Evolutionary conservation across 805 yeast species (phyloP), one percentile per base, ranked within the genome.

Genomic region (Saccharomycopsis fermentans): DNA sequence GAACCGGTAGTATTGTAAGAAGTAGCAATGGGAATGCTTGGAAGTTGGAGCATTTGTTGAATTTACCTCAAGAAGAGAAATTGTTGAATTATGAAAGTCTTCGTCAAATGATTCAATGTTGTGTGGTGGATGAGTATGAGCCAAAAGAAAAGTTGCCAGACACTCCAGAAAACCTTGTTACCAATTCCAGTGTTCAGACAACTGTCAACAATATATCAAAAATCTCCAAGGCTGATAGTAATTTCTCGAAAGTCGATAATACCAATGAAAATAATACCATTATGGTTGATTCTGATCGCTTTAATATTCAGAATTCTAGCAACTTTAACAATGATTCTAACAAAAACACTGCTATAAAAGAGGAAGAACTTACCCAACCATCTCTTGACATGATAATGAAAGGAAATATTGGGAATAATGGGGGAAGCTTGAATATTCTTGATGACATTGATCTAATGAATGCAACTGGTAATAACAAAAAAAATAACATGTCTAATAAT

Each of bases 71-170:
- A 12, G 81, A 77, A 63, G 72, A 71, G 51, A 76, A 74, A 59
- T 71, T 69, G 55, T 68, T 73, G 40, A 68, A 74, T 50, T 83
- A 82, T 63, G 72, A 79, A 11, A 81, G 86, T 19, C 81, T 81
- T 50, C 83, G 78, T 56, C 87, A 83, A 64, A 75, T 83, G 52
- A 80, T 83, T 2, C 81, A 81, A 27, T 78, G 85, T 65, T 81
- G 86, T 61, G 74, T 81, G 12, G 79, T 78, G 65, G 83, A 81
- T 58, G 69, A 66, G 11, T 68, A 68, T 65, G 74, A 72, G 61
- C 73, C 74, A 2, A 55, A 43, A 3, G 53, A 32, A 40, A 26
- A 24, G 12, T 43, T 43, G 29, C 50, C 50, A 24, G 50, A 43
- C 12, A 43, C 50, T 11, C 53, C 24, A 37, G 50, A 19, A 36